Percentiles rank a stretch among this genome's conserved stretches.
Evolutionary conservation across 2,329 filamentous ascomycete genomes (phyloP).

Genomic region (Drechslerella coelobrocha): DNA sequence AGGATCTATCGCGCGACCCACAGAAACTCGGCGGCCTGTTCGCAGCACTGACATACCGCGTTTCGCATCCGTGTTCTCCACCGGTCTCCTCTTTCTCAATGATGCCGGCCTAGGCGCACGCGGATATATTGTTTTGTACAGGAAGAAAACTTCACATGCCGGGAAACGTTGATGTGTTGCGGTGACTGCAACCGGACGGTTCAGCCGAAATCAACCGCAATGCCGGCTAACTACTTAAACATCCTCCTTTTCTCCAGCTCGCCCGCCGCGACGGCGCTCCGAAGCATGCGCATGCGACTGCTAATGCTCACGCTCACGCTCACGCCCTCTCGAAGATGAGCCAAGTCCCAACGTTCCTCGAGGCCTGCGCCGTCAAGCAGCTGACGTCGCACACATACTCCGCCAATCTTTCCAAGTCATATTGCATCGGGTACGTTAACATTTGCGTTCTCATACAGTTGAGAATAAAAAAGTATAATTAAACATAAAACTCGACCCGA

Average conservation of each 20-base stretch:
- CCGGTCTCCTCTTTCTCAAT: too few relatives aligned
- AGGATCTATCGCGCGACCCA: too few relatives aligned
- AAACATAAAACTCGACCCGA: too few relatives aligned
- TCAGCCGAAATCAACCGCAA: conserved; percentile 7
- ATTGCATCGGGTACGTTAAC: conserved; percentile 67
- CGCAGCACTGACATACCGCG: too few relatives aligned
- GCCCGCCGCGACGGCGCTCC: background rate
- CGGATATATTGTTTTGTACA: too few relatives aligned
- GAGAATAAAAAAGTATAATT: too few relatives aligned
- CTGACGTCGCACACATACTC: conserved; percentile 67
- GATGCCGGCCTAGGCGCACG: too few relatives aligned
- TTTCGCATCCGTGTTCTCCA: too few relatives aligned
- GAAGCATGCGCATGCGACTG: background rate
- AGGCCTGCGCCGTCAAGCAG: conserved; percentile 63
- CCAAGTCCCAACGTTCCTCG: conserved; percentile 57
- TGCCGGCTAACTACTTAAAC: background rate
- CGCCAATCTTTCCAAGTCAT: conserved; percentile 65
- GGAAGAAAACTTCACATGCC: too few relatives aligned
- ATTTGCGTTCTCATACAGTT: conserved; percentile 2
- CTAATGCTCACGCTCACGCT: background rate
- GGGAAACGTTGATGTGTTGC: background rate
- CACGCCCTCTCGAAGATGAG: conserved; percentile 22
- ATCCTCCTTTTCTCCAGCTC: background rate
- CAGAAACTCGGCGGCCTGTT: too few relatives aligned
- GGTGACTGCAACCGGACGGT: background rate